Evolutionary conservation across 352 stramenopile species (phyloP), one percentile per base, ranked within the genome.

Genomic region (Phytophthora sansomeana): DNA sequence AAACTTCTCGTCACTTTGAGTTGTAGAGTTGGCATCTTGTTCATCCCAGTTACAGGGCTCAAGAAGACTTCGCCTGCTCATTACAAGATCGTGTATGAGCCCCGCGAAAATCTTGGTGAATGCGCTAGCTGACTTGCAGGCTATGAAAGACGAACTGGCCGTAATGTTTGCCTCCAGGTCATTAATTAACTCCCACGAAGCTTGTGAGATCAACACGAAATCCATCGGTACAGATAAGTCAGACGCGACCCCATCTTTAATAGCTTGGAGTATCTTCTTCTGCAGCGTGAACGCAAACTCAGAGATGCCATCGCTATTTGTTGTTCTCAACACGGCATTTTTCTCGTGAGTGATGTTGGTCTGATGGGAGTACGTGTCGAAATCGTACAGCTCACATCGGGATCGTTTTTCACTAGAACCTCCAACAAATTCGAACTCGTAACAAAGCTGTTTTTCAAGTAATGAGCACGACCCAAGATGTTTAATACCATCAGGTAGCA

Each of bases 121-220:
- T 24, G 17, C 17, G 16, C 29, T 10, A 1, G 26, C 33, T 47
- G 33, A 33, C 36, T 55, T 77, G 4, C 5, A 30, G 19, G 28
- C 7, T 28, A 24, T 8, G 24, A 43, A 42, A 54, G 43, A 5
- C 26, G 21, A 21, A 39, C 28, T 19, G 17, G 21, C 14, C 14
- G 8, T n/a, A 13, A 21, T 5, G 43, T 48, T 16, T 46, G 21
- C 59, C 35, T 89, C 80, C 7, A 89, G 57, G 6, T 84, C 74
- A n/a, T 46, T 47, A 32, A 92, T 76, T 2, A 90, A 35, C 10
- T 88, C 80, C 83, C 83, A 92, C 0, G 76, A 80, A 32, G 71
- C 63, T 57, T 90, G 81, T 0, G 79, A 83, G 11, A 90, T 72
- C 58, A 81, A 58, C 19, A 78, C 59, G 41, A 85, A 78, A 47